These are phyloP conservation scores for Chrysanthemum lavandulifolium DNA, from an alignment of 129 eudicot genomes.

Conservation along the genomic window DNA sequence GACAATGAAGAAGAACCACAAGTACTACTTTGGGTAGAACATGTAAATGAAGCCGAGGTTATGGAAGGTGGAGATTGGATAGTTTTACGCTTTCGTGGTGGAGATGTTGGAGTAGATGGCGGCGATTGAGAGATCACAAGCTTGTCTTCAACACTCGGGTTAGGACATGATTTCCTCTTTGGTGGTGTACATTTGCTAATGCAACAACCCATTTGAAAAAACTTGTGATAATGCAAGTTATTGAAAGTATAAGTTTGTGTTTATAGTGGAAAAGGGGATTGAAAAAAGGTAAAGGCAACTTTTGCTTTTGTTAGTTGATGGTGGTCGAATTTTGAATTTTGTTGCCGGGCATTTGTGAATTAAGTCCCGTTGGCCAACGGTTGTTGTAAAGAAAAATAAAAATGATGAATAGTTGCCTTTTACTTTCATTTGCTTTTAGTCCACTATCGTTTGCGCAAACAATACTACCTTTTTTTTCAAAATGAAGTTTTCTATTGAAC, in stretches of 20 bases:
- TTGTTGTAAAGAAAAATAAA: conserved; percentile 20
- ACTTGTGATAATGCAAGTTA: conserved; percentile 1
- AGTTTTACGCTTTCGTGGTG: conserved; percentile 26
- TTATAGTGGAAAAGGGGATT: conserved; percentile 31
- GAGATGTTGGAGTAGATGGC: conserved; percentile 2
- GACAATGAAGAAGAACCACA: conserved; percentile 39
- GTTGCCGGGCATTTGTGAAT: conserved; percentile 40
- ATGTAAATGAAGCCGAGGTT: conserved; percentile 20
- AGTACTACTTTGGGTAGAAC: conserved; percentile 25
- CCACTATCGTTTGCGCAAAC: not conserved
- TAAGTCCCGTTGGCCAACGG: conserved; percentile 56
- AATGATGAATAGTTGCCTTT: conserved; percentile 24
- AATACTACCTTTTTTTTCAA: too few relatives aligned
- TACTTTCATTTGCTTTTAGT: conserved; percentile 2
- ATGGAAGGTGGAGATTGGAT: conserved; percentile 39
- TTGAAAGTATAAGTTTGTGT: not conserved
- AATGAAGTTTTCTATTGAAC: too few relatives aligned
- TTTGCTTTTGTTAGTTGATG: conserved; percentile 33
- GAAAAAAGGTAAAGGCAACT: conserved; percentile 28
- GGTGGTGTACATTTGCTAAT: conserved; percentile 67
- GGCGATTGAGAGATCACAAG: conserved; percentile 65
- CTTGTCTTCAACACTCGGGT: conserved; percentile 52
- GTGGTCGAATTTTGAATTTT: conserved; percentile 45
- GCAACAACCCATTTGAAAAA: conserved; percentile 68
- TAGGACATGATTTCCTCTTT: conserved; percentile 24